phyloP scores from a whole-genome alignment of 495 filamentous ascomycete species.

The Halenospora varia region DNA sequence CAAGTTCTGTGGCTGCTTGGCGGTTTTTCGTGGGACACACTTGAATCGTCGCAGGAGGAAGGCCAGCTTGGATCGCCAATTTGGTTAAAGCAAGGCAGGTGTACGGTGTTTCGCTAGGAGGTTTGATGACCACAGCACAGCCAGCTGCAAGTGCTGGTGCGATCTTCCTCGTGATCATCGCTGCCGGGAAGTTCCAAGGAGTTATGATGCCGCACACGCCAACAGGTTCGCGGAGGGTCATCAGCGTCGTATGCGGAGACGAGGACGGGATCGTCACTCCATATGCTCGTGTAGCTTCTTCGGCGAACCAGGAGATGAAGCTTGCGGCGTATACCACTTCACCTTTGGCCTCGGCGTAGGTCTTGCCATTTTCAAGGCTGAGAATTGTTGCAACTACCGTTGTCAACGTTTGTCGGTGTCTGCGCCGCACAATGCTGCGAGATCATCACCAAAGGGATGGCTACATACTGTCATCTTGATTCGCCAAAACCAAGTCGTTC shows the following conservation, averaged over 20 bases:
- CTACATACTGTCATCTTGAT: background rate
- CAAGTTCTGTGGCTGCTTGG: constrained; percentile 46
- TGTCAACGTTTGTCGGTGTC: too few species aligned
- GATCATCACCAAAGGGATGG: too few species aligned
- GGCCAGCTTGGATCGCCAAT: constrained; percentile 51
- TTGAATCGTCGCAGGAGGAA: constrained; percentile 52
- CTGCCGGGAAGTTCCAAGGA: constrained; percentile 40
- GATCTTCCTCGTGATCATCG: constrained; percentile 39
- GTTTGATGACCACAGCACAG: constrained; percentile 61
- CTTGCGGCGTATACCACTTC: constrained; percentile 50
- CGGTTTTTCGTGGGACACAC: constrained; percentile 56
- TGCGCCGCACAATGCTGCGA: too few species aligned
- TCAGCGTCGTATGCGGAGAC: constrained; percentile 13
- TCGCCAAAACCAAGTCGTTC: constrained; percentile 64
- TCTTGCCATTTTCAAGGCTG: constrained; percentile 55
- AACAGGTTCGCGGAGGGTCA: constrained; percentile 30
- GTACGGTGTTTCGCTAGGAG: constrained; percentile 58
- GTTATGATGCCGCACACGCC: constrained; percentile 33
- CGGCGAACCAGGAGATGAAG: constrained; percentile 59
- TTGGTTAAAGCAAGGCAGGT: constrained; percentile 47
- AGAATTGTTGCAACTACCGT: constrained; percentile 34
- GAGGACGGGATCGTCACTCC: constrained; percentile 48
- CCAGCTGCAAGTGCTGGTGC: constrained; percentile 35
- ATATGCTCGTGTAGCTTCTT: constrained; percentile 51
- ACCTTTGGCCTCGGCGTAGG: constrained; percentile 48